Base-by-base conservation (phyloP, 2,329 filamentous ascomycete genomes). In the Cryoendolithus antarcticus region DNA sequence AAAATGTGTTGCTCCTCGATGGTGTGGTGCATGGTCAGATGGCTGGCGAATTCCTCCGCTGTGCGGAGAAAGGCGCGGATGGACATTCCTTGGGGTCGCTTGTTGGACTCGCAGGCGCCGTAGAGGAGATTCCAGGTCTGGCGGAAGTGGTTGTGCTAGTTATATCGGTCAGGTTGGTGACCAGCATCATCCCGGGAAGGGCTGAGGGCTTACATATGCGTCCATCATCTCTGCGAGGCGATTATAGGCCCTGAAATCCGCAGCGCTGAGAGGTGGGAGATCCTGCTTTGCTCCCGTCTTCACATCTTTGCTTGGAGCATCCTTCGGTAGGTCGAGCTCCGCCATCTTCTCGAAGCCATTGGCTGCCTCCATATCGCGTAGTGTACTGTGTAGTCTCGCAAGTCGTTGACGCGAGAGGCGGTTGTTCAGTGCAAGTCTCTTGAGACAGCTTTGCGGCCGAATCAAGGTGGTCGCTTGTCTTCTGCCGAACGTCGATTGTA, bases 1-100 rank as follows among this genome's bases (percentile, higher is more conserved):
- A 93, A 94, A 31, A 94, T 69, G 57, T 86, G 75, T 24, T 67
- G 63, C 61, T 95, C 86, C 59, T 94, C 88, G 53, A 93, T 89
- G 41, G 64, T 66, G 64, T 94, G 88, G 63, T 94, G 86, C 41
- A 74, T 62, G 7, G 75, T 72, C n/a, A 94, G 74, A 42, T 81
- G 72, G 10, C 70, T 68, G 48, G 74, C 71, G 57, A 94, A 86
- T 35, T 76, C 65, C n/a, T 84, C 66, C 24, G 80, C 83, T 19
- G 71, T 65, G 48, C 67, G 59, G 48, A 93, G 64, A 60, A 91
- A 85, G 47, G 80, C 71, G 21, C 72, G 71, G 9, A 85, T 71
- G 1, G 78, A 76, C 65, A 86, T 74, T 47, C 70, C 69, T 3
- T 63, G 53, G 0, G 82, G 78, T 0, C 80, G 75, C 44, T 72